A percentile compares a stretch with the other conserved stretches of the same genome.
Conservation (phyloP, 148 eudicot species). For the Rhododendron williamsianum region DNA sequence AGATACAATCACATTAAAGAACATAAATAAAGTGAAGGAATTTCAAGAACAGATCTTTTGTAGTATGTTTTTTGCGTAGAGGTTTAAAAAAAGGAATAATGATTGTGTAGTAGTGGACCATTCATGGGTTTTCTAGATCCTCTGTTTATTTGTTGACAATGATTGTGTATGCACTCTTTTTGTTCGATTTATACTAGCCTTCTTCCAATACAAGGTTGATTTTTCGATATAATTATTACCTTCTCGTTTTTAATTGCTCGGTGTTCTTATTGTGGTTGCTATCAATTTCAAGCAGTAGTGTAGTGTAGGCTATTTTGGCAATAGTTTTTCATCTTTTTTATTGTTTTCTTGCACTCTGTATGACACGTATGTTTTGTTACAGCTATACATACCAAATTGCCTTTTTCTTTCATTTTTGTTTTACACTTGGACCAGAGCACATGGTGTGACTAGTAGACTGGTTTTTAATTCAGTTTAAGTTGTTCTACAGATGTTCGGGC, state of each 20-base stretch:
- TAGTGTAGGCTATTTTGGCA: not conserved
- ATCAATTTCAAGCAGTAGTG: not conserved
- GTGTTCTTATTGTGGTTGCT: not conserved
- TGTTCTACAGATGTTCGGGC: constrained; percentile 54
- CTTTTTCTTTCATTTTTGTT: not conserved
- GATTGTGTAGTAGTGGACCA: no score
- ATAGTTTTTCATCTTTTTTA: not conserved
- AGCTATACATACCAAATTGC: not conserved
- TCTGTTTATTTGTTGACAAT: no score
- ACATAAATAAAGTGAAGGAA: not conserved
- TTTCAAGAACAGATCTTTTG: not conserved
- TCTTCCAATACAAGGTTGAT: not conserved
- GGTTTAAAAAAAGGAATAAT: not conserved
- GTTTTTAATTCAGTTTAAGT: not conserved
- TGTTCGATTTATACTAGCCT: not conserved
- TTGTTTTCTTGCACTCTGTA: not conserved
- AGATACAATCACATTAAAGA: not conserved
- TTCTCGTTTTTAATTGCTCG: not conserved
- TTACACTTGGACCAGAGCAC: not conserved
- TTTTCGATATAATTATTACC: no score
- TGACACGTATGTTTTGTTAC: not conserved
- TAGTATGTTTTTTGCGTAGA: not conserved
- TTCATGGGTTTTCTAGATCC: no score
- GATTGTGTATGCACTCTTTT: not conserved
- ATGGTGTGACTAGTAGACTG: not conserved